Evolutionary conservation across 176 grass and related monocot genomes (phyloP), one percentile per base, ranked within the genome.

Genomic region (Oryza longistaminata): DNA sequence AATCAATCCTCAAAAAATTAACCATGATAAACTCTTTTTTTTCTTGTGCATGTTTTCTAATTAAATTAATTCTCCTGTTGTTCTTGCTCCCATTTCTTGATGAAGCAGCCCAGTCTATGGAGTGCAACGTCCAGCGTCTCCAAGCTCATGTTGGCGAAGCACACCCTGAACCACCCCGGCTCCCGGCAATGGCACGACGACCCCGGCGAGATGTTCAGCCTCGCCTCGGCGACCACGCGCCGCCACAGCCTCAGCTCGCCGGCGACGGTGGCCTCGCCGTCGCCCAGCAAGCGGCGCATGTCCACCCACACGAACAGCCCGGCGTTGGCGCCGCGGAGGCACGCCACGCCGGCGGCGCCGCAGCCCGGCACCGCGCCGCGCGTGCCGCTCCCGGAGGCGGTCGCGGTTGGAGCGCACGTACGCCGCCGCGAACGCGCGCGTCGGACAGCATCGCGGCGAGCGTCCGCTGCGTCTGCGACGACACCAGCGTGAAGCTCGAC

Each of bases 241-340:
- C 75, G 13, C 94, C 94, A 97, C 66, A 97, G 79, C 49, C 70
- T 88, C 14, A 97, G 75, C 82, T 97, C 94, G 3, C 86, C 80
- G 79, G 86, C 83, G 43, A 70, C 78, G 24, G 87, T 92, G 0
- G 64, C 55, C 42, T 81, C 92, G 9, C 19, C 52, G 52, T 81
- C 92, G 9, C 19, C 52, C 16, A 55, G 87, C 67, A 88, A 68
- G 66, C 26, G 68, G 7, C 88, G 79, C 74, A 97, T 81, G 85
- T 97, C 92, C 92, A 97, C 92, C 94, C 92, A 97, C 78, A 91
- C 92, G 78, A 97, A 97, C 26, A 97, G 90, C 21, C 92, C 94
- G 0, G 92, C 90, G 78, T 97, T 97, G 6, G 39, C 39, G 73
- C 92, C 70, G 35, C 15, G 55, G n/a, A 97, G 87, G 87, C 92